Evolutionary conservation across 164 flowering plant species (phyloP).

Genomic region (Euptelea pleiosperma): DNA sequence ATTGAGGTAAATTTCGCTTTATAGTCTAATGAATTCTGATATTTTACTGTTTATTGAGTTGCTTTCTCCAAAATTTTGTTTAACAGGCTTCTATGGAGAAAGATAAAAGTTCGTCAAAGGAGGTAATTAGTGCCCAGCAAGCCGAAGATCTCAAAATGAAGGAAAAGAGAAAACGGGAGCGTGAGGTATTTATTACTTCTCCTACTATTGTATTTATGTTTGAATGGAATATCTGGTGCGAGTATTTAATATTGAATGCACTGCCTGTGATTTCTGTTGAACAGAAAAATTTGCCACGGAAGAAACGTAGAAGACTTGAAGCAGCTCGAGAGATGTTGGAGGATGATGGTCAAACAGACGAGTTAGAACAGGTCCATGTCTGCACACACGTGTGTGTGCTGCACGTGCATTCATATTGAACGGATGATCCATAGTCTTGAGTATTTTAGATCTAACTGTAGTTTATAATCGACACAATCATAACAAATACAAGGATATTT

Average conservation of each 20-base stretch:
- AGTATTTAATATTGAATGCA: not conserved
- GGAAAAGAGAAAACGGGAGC: conserved; percentile 78
- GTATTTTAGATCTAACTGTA: not conserved
- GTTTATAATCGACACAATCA: not conserved
- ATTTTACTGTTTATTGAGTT: no score
- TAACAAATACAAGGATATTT: not conserved
- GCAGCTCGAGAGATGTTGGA: conserved; percentile 87
- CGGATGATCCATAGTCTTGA: not conserved
- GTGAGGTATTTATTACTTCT: conserved; percentile 51
- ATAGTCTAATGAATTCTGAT: no score
- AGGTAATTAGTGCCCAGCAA: conserved; percentile 73
- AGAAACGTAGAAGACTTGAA: conserved; percentile 81
- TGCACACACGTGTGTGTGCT: conserved; percentile 13
- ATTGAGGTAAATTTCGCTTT: no score
- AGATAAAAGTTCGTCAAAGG: conserved; percentile 36
- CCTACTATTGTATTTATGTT: not conserved
- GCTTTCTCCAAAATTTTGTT: no score
- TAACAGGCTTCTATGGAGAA: conserved; percentile 45
- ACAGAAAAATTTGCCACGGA: conserved; percentile 86
- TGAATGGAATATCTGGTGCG: not conserved
- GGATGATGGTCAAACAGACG: conserved; percentile 43
- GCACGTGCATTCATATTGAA: no score
- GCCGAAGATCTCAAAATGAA: conserved; percentile 83
- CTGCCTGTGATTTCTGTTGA: not conserved
- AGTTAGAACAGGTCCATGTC: conserved; percentile 23